Conservation (phyloP, 2,329 filamentous ascomycete genomes). For the Nannizziopsis barbatae region DNA sequence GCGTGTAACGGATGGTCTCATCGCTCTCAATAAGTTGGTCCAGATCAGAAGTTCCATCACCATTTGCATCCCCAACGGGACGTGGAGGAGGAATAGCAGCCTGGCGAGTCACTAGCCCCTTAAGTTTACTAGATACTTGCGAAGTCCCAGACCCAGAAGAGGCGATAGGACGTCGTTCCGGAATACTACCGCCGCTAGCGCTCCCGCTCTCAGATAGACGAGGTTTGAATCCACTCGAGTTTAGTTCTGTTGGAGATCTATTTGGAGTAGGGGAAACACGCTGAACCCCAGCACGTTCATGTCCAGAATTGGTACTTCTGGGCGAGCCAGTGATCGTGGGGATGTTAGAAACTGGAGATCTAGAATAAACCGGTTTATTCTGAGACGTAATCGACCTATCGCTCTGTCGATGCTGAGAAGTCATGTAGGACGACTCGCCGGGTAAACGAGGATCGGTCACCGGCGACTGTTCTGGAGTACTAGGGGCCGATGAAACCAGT, state of each 20-base stretch:
- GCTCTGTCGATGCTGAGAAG: slow-evolving; percentile 5
- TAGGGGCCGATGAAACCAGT: slow-evolving; percentile 7
- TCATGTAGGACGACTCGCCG: neutral
- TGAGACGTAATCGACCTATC: slow-evolving; percentile 6
- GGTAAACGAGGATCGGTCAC: neutral
- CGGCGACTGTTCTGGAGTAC: slow-evolving; percentile 6
- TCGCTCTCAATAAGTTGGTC: slow-evolving; percentile 73
- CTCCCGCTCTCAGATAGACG: slow-evolving; percentile 29
- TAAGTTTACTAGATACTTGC: slow-evolving; percentile 33
- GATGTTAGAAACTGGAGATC: slow-evolving; percentile 15
- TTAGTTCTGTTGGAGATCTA: slow-evolving; percentile 21
- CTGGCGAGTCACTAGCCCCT: slow-evolving; percentile 31
- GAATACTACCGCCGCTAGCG: slow-evolving; percentile 24
- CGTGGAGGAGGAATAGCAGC: slow-evolving; percentile 16
- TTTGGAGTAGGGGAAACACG: slow-evolving; percentile 28
- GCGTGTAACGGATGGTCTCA: slow-evolving; percentile 69
- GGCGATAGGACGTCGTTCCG: slow-evolving; percentile 31
- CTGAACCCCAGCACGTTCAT: slow-evolving; percentile 34
- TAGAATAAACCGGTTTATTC: slow-evolving; percentile 2
- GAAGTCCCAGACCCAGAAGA: slow-evolving; percentile 30
- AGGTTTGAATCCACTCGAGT: slow-evolving; percentile 17
- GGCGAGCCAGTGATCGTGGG: slow-evolving; percentile 13
- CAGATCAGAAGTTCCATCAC: slow-evolving; percentile 55
- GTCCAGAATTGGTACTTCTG: slow-evolving; percentile 17
- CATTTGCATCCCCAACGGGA: slow-evolving; percentile 20